A percentile compares a stretch with the other conserved stretches of the same genome.
Conservation (phyloP, 1,284 basidiomycete genomes). For the Trichosporon ovoides region DNA sequence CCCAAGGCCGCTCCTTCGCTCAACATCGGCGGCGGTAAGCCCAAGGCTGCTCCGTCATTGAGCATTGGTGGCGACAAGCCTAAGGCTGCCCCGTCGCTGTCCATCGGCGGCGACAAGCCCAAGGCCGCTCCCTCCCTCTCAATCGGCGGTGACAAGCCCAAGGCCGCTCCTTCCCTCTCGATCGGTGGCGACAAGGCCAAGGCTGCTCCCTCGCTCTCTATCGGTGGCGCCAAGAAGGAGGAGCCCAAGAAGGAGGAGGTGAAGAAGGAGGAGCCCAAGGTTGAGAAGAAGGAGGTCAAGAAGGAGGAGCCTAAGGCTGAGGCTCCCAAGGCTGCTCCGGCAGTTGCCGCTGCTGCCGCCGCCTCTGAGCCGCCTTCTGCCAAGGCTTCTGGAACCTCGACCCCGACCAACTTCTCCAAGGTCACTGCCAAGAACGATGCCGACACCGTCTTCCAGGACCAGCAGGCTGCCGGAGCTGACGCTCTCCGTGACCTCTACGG, state of each 20-base stretch:
- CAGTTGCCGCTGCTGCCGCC: constrained; percentile 32
- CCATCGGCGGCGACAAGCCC: constrained; percentile 30
- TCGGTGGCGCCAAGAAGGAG: constrained; percentile 26
- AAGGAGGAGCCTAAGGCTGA: constrained; percentile 20
- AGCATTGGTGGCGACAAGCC: constrained; percentile 33
- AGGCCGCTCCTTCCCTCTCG: constrained; percentile 36
- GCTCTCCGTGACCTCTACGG: constrained; percentile 85
- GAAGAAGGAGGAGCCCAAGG: constrained; percentile 20
- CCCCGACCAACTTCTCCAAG: constrained; percentile 64
- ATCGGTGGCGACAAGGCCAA: constrained; percentile 37
- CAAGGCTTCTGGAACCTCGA: constrained; percentile 22
- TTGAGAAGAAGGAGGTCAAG: constrained; percentile 8
- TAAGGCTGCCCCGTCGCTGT: constrained; percentile 35
- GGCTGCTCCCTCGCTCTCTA: constrained; percentile 30
- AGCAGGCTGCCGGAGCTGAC: constrained; percentile 72
- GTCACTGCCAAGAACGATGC: constrained; percentile 80
- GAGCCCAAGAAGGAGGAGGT: constrained; percentile 21
- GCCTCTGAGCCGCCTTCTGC: constrained; percentile 18
- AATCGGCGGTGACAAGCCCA: constrained; percentile 44
- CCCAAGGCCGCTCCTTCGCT: constrained; percentile 39
- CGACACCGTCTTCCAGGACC: constrained; percentile 69
- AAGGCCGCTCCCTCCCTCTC: constrained; percentile 31
- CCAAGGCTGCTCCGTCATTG: constrained; percentile 38
- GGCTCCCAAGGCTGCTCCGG: not conserved
- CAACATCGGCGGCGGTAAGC: constrained; percentile 43